Evolutionary conservation across 768 basidiomycete genomes (phyloP).

Genomic region (Dacryopinax primogenitus): DNA sequence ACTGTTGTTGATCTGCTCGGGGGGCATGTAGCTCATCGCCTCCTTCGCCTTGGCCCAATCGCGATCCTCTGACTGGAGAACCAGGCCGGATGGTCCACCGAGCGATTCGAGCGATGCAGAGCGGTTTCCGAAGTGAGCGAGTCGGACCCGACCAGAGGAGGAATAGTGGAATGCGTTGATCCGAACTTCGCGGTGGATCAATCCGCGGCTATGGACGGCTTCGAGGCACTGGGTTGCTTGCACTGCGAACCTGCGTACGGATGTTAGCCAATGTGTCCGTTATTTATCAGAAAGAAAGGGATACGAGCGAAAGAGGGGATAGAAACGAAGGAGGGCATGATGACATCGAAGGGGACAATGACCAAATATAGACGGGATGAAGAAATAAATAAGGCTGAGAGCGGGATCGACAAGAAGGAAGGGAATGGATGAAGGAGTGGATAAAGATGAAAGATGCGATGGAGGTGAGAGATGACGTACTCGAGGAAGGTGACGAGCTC

Average conservation of each 20-base stretch:
- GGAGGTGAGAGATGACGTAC: slow-evolving; percentile 30
- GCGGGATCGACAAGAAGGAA: too few relatives aligned
- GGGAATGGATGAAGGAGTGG: too few relatives aligned
- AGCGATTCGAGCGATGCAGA: slow-evolving; percentile 57
- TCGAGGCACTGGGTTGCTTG: slow-evolving; percentile 62
- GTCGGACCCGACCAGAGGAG: slow-evolving; percentile 52
- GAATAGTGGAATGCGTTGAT: slow-evolving; percentile 64
- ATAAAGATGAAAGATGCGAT: too few relatives aligned
- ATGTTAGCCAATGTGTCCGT: background rate
- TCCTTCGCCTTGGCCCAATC: slow-evolving; percentile 46
- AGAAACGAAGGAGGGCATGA: too few relatives aligned
- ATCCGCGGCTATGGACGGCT: slow-evolving; percentile 47
- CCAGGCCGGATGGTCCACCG: slow-evolving; percentile 58
- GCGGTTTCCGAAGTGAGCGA: slow-evolving; percentile 65
- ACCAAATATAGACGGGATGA: too few relatives aligned
- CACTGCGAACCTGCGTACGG: slow-evolving; percentile 46
- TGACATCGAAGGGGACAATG: too few relatives aligned
- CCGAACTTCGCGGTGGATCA: slow-evolving; percentile 62
- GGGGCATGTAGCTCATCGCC: slow-evolving; percentile 60
- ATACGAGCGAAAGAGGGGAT: too few relatives aligned
- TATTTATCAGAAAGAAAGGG: too few relatives aligned
- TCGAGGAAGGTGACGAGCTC: slow-evolving; percentile 65
- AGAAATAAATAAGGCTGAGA: too few relatives aligned
- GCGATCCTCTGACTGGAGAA: slow-evolving; percentile 32
- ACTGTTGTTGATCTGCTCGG: slow-evolving; percentile 63